Conservation (phyloP, 768 basidiomycete species). For the Nidularia sp. region DNA sequence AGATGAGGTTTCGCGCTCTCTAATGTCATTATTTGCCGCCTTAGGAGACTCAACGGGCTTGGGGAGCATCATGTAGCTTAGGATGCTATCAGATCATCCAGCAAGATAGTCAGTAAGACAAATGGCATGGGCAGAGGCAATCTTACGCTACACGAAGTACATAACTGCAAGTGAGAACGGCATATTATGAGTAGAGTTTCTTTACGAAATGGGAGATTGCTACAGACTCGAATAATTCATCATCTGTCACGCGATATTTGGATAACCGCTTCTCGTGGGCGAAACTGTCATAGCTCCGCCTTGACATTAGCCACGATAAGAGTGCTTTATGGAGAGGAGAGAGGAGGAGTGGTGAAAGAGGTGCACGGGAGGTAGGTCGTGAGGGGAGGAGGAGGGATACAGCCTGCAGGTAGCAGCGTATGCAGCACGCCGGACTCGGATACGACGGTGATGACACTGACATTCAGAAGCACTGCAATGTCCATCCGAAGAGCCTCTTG, state of each 20-base stretch:
- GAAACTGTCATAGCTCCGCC: slow-evolving; percentile 70
- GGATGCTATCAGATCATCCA: slow-evolving; percentile 41
- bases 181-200: too few relatives aligned
- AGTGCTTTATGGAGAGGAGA: slow-evolving; percentile 1
- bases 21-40: slow-evolving; percentile 28
- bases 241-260: slow-evolving; percentile 76
- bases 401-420: not conserved
- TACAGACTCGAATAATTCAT: slow-evolving; percentile 79
- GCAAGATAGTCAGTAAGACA: slow-evolving; percentile 6
- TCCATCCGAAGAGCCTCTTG: not conserved
- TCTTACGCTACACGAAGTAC: slow-evolving; percentile 81
- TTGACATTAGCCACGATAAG: slow-evolving; percentile 48
- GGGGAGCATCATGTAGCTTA: slow-evolving; percentile 67
- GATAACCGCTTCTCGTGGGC: slow-evolving; percentile 71
- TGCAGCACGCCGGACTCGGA: not conserved
- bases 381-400: not conserved
- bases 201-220: not conserved
- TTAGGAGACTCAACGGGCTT: slow-evolving; percentile 39
- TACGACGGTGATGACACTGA: not conserved
- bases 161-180: slow-evolving; percentile 45
- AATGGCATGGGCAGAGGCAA: slow-evolving; percentile 6
- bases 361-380: not conserved
- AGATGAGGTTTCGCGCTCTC: slow-evolving; percentile 63
- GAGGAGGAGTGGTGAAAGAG: not conserved
- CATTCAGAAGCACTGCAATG: not conserved